Conservation (phyloP, 73 alveolate species). For the Paramecium tetraurelia region DNA sequence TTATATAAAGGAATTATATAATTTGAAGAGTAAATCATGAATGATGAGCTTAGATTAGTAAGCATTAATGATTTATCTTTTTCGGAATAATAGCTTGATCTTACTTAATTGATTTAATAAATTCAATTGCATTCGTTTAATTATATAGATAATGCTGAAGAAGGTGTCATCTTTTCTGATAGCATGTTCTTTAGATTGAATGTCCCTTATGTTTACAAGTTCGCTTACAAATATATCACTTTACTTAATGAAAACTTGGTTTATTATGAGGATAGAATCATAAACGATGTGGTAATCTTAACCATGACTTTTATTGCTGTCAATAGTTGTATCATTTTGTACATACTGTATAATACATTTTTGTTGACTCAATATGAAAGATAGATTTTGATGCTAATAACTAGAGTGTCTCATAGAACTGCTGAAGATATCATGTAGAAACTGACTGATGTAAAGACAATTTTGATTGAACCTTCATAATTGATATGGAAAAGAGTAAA, state of each 20-base stretch:
- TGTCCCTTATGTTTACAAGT: not conserved
- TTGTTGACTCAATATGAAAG: conserved; percentile 8
- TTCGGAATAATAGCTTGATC: not conserved
- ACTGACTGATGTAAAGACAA: not conserved
- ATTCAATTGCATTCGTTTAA: not conserved
- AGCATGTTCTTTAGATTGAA: conserved; percentile 24
- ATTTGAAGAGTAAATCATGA: not conserved
- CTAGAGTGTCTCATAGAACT: not conserved
- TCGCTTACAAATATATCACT: conserved; percentile 5
- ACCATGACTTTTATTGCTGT: not conserved
- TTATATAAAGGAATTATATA: conserved; percentile 10
- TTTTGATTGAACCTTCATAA: conserved; percentile 31
- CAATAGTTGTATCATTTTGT: not conserved
- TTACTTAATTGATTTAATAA: conserved; percentile 22
- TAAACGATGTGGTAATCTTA: not conserved
- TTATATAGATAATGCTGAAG: not conserved
- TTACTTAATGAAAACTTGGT: conserved; percentile 4
- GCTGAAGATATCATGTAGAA: conserved; percentile 28
- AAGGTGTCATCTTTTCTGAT: not conserved
- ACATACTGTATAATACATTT: not conserved
- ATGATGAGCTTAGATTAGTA: not conserved
- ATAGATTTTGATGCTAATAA: conserved; percentile 23
- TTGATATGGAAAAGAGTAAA: conserved; percentile 18
- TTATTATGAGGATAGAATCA: conserved; percentile 40
- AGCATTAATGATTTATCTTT: not conserved